phyloP scores from a whole-genome alignment of 345 rosid genomes.

The Turnera subulata region DNA sequence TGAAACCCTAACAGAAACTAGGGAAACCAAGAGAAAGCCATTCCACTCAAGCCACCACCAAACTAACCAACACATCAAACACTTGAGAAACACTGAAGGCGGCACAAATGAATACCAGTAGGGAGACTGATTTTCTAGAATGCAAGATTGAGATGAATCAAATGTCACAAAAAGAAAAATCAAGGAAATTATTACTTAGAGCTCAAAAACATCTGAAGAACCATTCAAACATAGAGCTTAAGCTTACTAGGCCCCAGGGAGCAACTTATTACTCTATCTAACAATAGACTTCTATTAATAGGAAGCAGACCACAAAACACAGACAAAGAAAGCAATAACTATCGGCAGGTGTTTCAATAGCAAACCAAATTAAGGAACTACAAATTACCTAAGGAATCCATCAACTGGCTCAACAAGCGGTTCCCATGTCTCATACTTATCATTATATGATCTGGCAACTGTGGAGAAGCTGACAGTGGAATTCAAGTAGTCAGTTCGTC shows the following conservation, averaged over 20 bases:
- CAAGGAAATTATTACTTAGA: too few relatives aligned
- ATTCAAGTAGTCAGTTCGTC: slow-evolving; percentile 54
- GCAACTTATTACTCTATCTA: too few relatives aligned
- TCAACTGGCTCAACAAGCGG: slow-evolving; percentile 91
- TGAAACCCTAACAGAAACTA: background rate
- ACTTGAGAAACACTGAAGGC: too few relatives aligned
- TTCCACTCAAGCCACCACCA: background rate
- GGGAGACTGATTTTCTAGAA: too few relatives aligned
- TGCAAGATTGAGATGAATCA: background rate
- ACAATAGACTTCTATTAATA: background rate
- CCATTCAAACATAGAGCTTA: too few relatives aligned
- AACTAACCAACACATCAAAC: background rate
- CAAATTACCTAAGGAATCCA: slow-evolving; percentile 64
- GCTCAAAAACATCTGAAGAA: too few relatives aligned
- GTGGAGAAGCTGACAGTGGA: slow-evolving; percentile 75
- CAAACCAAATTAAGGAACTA: too few relatives aligned
- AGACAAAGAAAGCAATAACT: background rate
- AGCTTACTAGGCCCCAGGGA: too few relatives aligned
- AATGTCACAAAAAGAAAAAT: too few relatives aligned
- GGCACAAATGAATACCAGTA: too few relatives aligned
- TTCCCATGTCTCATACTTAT: slow-evolving; percentile 91
- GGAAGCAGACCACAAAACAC: background rate
- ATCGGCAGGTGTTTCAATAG: too few relatives aligned
- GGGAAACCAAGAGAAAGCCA: background rate
- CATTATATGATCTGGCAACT: slow-evolving; percentile 87